Evolutionary conservation across 202 grass and related monocot genomes (phyloP).

Genomic region (Dendrocalamus latiflorus): DNA sequence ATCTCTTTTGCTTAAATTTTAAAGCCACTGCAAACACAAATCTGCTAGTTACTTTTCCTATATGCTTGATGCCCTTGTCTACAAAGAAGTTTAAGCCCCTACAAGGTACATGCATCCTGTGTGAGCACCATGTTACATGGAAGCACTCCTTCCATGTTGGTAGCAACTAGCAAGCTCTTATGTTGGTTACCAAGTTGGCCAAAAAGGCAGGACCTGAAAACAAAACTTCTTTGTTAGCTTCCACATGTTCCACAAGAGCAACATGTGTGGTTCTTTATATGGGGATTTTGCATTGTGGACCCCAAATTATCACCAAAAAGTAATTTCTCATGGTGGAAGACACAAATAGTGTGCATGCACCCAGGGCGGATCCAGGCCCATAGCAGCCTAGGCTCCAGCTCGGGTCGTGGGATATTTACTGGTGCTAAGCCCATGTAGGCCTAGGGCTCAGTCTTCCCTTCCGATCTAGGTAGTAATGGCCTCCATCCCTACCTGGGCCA

Average conservation of each 20-base stretch:
- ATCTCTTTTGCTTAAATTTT: not conserved
- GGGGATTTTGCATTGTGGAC: not conserved
- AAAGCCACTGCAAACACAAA: not conserved
- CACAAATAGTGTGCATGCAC: not conserved
- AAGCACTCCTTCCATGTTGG: not conserved
- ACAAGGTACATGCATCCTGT: not conserved
- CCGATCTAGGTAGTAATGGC: too few relatives aligned
- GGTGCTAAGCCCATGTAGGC: too few relatives aligned
- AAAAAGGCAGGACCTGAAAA: not conserved
- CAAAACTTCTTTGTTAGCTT: not conserved
- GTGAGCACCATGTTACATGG: not conserved
- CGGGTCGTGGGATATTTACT: too few relatives aligned
- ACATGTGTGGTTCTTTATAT: conserved; percentile 4
- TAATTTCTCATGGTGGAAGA: not conserved
- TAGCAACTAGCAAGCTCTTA: not conserved
- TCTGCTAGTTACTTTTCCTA: not conserved
- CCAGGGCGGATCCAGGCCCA: too few relatives aligned
- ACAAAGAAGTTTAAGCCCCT: not conserved
- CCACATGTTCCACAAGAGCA: not conserved
- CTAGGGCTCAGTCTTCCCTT: too few relatives aligned
- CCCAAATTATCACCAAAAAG: not conserved
- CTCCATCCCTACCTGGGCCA: too few relatives aligned
- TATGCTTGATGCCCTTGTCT: not conserved
- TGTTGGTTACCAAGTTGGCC: not conserved
- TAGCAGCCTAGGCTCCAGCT: too few relatives aligned